A percentile compares a stretch with the other conserved stretches of the same genome.
These are phyloP conservation scores for Amylostereum areolatum DNA, from an alignment of 1,284 basidiomycete species.

Conservation along the genomic window DNA sequence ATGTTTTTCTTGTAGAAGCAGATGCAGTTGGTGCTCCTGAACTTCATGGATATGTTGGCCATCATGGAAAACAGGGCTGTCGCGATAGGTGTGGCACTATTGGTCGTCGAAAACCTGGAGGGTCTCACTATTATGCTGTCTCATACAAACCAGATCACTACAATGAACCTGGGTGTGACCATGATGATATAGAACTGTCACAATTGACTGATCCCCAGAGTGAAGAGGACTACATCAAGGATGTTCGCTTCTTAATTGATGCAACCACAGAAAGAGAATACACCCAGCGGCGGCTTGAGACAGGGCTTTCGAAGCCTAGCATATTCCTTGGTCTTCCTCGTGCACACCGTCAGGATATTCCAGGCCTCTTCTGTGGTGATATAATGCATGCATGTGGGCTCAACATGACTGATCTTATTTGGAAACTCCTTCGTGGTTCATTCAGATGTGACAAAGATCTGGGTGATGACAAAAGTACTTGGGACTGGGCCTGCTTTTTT, in stretches of 20 bases:
- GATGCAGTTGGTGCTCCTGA: slow-evolving; percentile 7
- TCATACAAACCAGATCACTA: slow-evolving; percentile 2
- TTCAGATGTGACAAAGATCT: slow-evolving; percentile 8
- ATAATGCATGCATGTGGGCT: slow-evolving; percentile 18
- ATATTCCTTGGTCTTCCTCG: slow-evolving; percentile 8
- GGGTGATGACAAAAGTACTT: slow-evolving; percentile 10
- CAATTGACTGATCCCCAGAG: not conserved
- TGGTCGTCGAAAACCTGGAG: slow-evolving; percentile 4
- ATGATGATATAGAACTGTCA: slow-evolving; percentile 1
- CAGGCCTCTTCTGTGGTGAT: slow-evolving; percentile 14
- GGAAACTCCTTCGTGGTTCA: slow-evolving; percentile 15
- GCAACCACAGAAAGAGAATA: not conserved
- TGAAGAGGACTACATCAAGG: not conserved
- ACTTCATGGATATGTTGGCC: slow-evolving; percentile 6
- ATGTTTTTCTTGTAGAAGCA: slow-evolving; percentile 4
- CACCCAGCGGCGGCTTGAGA: not conserved
- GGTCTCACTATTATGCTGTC: slow-evolving; percentile 4
- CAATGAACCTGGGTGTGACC: not conserved
- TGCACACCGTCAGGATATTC: slow-evolving; percentile 7
- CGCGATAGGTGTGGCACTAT: not conserved
- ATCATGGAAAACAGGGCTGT: slow-evolving; percentile 10
- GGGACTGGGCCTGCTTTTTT: no score
- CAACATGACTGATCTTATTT: slow-evolving; percentile 16
- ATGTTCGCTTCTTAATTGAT: not conserved
- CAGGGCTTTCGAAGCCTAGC: slow-evolving; percentile 1